Conservation (phyloP, 306 rosid genomes). For the Herpetospermum pedunculosum region DNA sequence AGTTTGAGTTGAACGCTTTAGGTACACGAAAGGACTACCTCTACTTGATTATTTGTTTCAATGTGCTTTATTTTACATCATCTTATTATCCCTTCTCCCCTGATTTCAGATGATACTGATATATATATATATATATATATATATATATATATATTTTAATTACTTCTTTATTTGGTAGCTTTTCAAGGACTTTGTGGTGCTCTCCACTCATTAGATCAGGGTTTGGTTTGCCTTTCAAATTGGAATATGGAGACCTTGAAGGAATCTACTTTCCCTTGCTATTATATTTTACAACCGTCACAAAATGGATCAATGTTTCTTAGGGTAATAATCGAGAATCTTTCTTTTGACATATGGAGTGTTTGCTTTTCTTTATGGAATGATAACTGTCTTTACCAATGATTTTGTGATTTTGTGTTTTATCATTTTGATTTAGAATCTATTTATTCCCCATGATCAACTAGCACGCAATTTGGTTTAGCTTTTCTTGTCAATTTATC, state of each 20-base stretch:
- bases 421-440: slow-evolving; percentile 7
- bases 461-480: slow-evolving; percentile 9
- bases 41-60: slow-evolving; percentile 5
- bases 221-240: slow-evolving; percentile 21
- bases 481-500: slow-evolving; percentile 11
- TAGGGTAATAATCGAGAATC: slow-evolving; percentile 32
- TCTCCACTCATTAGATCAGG: slow-evolving; percentile 21
- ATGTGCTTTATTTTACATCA: background rate
- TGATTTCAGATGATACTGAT: background rate
- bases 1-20: slow-evolving; percentile 42
- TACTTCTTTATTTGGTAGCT: slow-evolving; percentile 18
- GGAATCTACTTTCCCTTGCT: slow-evolving; percentile 48
- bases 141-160: no score
- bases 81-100: slow-evolving; percentile 3
- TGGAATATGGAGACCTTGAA: slow-evolving; percentile 43
- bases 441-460: background rate
- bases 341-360: background rate
- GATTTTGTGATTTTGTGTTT: background rate
- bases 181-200: slow-evolving; percentile 18
- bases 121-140: no score
- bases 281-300: slow-evolving; percentile 60
- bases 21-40: slow-evolving; percentile 30
- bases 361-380: background rate
- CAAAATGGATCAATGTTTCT: slow-evolving; percentile 58
- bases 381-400: background rate